Base-by-base conservation (phyloP, 306 rosid species). In the Fragaria iinumae region DNA sequence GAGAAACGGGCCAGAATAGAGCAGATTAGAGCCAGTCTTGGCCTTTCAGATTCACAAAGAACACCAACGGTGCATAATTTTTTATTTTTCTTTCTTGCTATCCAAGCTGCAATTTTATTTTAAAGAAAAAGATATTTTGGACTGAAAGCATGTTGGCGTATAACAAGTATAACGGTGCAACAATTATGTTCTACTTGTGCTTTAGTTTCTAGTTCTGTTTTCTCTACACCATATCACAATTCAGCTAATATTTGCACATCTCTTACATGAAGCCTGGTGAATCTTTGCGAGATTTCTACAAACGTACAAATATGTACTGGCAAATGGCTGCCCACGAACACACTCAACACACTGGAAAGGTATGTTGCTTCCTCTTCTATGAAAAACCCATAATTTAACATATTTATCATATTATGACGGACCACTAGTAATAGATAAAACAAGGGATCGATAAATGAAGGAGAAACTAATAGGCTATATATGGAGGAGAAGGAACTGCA, bases 311-410 rank as follows among this genome's bases (percentile, higher is more conserved):
- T 86, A 13, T 95, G 84, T 95, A 95, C 89, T 95, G 99, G 99
- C 97, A 95, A 88, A 95, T 95, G 99, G 99, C 99, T n/a, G 97
- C 99, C 72, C 97, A 95, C 29, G 99, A 95, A 72, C 97, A 95
- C 77, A 95, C 97, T 60, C 99, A 95, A 82, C 99, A 95, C 85
- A 92, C 98, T 71, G 98, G 98, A 80, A 95, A 95, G 86, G 97
- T 92, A 49, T 39, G 85, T 36, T 47, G 38, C 44, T 44, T 38
- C 23, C 39, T 69, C 29, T 34, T 63, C 74, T n/a, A 72, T 23
- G 29, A 50, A 36, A 73, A 50, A 49, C 38, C 44, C 21, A 17
- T 10, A 23, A 4, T 64, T 39, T 9, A 48, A 48, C 9, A 65
- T 55, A 16, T 44, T 11, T 13, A 12, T 14, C 52, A 48, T 48